Base-by-base conservation (phyloP, 2,329 filamentous ascomycete species). In the Botrytis hyacinthi region DNA sequence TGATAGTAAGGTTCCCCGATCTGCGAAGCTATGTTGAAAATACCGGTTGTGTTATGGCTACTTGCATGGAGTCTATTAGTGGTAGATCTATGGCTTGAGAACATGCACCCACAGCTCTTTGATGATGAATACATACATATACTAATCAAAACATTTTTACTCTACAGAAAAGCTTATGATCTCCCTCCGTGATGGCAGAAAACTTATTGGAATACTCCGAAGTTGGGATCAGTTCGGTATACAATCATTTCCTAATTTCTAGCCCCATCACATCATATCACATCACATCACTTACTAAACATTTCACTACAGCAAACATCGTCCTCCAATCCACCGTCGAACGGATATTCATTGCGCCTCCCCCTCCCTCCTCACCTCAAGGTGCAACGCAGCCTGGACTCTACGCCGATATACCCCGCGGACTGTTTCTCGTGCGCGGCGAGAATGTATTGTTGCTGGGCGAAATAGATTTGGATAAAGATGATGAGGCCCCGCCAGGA, bases 141-240 rank as follows among this genome's bases (percentile, higher is more conserved):
- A 48, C 70, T 72, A 42, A 72, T 44, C 51, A 54, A 44, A 10
- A 42, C 40, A 16, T 60, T 59, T 62, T 62, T 4, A 20, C 70
- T 66, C n/a, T 61, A 14, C 78, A 98, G 96, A 99, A 86, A 99
- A 99, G 85, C 90, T 99, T 74, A 90, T 98, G 84, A 88, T 98
- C 73, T 90, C 95, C 65, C 88, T 99, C 72, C 92, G 96, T 78
- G 96, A 99, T 81, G 96, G 97, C 75, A 90, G 95, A 79, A 98
- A 98, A 84, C 86, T 98, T 78, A 93, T 97, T 78, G 96, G 96
- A 44, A 93, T 98, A 65, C 84, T 99, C 78, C 88, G 96, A 80
- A 97, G 93, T 78, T 99, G 96, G 94, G 96, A 99, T 84, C 96
- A 99, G 83, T 98, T 97, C 81, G 95, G 95, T 97, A 90, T 80